These are phyloP conservation scores for Thraustochytrium striatum DNA, from an alignment of 352 stramenopile genomes.

Conservation along the genomic window DNA sequence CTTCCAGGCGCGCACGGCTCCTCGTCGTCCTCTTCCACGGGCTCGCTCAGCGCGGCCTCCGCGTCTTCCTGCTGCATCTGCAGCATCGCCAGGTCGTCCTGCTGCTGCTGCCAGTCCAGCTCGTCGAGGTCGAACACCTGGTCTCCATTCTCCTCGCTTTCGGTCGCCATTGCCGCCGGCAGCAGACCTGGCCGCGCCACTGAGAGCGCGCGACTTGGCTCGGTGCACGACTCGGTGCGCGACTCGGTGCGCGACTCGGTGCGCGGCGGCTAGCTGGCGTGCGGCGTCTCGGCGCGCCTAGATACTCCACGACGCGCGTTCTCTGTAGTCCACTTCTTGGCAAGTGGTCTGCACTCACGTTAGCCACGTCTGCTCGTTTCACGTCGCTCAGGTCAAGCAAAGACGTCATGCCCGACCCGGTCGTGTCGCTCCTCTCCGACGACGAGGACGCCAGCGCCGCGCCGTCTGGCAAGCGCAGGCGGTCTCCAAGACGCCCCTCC, in stretches of 20 bases:
- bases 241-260: background rate
- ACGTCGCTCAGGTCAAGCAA: no score
- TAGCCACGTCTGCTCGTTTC: no score
- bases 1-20: background rate
- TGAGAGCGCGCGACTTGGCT: background rate
- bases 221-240: background rate
- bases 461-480: no score
- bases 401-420: no score
- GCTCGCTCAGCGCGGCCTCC: no score
- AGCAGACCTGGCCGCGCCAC: background rate
- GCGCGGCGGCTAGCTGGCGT: background rate
- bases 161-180: background rate
- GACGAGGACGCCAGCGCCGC: no score
- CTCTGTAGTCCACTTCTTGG: no score
- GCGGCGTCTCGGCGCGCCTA: background rate
- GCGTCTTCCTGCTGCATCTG: no score
- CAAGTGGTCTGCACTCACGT: no score
- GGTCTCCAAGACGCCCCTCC: no score
- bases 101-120: background rate
- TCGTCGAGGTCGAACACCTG: background rate
- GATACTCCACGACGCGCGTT: background rate
- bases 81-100: background rate
- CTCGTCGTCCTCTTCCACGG: no score
- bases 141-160: background rate
- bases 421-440: no score